Conservation (phyloP, 345 rosid genomes). For the Euphorbia pulcherrima region DNA sequence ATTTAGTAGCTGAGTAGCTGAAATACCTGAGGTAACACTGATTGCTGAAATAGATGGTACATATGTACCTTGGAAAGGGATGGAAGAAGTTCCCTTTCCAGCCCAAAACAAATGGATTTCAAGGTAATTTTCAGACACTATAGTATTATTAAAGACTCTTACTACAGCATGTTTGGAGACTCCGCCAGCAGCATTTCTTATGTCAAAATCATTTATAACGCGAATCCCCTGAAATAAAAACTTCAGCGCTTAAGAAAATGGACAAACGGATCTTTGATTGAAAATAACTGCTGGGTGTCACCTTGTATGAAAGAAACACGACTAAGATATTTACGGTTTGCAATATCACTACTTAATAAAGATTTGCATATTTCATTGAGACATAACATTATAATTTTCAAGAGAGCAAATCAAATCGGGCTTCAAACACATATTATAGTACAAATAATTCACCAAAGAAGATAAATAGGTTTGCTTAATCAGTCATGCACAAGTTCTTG, state of each 20-base stretch:
- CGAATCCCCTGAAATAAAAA: conserved; percentile 23
- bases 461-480: background rate
- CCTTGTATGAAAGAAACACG: too few species aligned
- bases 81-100: conserved; percentile 39
- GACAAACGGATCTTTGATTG: background rate
- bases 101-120: conserved; percentile 37
- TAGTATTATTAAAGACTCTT: conserved; percentile 4
- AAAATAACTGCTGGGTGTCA: too few species aligned
- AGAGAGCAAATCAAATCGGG: background rate
- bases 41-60: conserved; percentile 40
- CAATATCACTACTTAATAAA: background rate
- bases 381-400: background rate
- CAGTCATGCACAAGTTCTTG: background rate
- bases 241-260: background rate
- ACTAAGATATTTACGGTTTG: background rate
- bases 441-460: background rate
- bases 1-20: background rate
- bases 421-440: background rate
- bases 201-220: conserved; percentile 34
- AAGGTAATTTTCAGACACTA: conserved; percentile 29
- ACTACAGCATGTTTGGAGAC: conserved; percentile 21
- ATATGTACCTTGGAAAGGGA: conserved; percentile 28
- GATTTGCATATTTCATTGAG: background rate
- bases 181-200: conserved; percentile 31
- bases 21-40: conserved; percentile 58